Evolutionary conservation across 2,329 filamentous ascomycete genomes (phyloP), one percentile per base, ranked within the genome.

Genomic region (Mycosphaerella sp.): DNA sequence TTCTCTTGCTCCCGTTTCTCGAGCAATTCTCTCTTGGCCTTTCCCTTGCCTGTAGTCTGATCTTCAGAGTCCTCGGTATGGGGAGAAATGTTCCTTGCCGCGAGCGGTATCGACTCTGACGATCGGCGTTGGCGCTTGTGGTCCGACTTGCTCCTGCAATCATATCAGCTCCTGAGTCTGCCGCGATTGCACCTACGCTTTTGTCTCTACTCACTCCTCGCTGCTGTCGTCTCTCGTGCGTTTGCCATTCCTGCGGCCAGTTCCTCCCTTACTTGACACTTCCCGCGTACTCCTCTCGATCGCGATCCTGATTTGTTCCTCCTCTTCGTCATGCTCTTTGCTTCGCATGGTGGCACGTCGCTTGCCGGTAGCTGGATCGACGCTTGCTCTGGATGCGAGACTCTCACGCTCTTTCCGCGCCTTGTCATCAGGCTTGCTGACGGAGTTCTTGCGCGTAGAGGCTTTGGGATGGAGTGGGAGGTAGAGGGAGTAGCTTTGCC

Each of bases 321-420:
- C 91, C 72, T 98, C 93, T 61, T 97, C 91, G 64, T 97, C 97
- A 21, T 90, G 92, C 41, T 92, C 91, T 58, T 92, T 84, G 69
- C 93, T 98, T 68, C 97, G 95, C 89, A 97, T 96, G 6, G 93
- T 98, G 17, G 90, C 95, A 29, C 93, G 82, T 56, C 93, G 83
- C 70, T 96, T 97, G 38, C 85, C 83, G 49, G 81, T 79, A 51
- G 82, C 79, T 42, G 72, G 71, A 43, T 78, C 75, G 41, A 77
- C 78, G 61, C 75, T 81, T 46, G 73, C 72, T 55, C 78, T 72
- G 23, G 75, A 70, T 50, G 72, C 51, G 76, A 76, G 51, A 76
- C 76, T 45, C 77, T 81, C 60, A 74, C 80, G 67, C 70, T 81
- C 73, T 81, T 63, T 74, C 76, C 64, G 75, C 73, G 83, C 64